phyloP scores from a whole-genome alignment of 192 early-diverging fungal genomes.

The Gryganskiella cystojenkinii region DNA sequence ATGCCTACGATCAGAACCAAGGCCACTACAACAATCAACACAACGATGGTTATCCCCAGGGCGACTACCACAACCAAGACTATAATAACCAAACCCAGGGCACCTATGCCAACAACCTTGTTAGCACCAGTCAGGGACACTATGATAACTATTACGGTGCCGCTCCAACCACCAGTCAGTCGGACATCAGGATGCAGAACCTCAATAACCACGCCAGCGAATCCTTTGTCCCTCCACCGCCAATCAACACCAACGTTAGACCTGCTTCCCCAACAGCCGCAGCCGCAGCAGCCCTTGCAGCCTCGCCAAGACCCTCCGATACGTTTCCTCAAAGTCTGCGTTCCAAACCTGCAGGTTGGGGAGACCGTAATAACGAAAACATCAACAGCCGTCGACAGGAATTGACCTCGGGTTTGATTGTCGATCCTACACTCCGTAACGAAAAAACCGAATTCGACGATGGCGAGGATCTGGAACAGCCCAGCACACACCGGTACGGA shows the following conservation, averaged over 20 bases:
- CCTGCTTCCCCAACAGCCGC: constrained; percentile 1
- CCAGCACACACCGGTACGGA: background rate
- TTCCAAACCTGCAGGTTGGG: constrained; percentile 32
- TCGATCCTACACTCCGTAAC: constrained; percentile 2
- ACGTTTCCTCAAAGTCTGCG: constrained; percentile 44
- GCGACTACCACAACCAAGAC: background rate
- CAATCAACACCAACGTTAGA: constrained; percentile 7
- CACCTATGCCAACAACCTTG: background rate
- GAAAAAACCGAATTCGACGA: constrained; percentile 45
- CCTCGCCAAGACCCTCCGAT: constrained; percentile 25
- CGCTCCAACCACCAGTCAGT: background rate
- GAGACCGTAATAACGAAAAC: background rate
- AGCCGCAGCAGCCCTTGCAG: constrained; percentile 3
- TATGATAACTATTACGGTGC: background rate
- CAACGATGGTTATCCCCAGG: background rate
- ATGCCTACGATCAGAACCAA: constrained; percentile 14
- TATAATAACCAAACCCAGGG: background rate
- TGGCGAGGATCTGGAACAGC: constrained; percentile 32
- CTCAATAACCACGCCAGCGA: background rate
- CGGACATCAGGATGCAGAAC: constrained; percentile 27
- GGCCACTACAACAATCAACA: constrained; percentile 20
- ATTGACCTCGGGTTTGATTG: constrained; percentile 1
- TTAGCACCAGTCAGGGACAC: constrained; percentile 11
- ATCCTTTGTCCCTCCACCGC: constrained; percentile 34
- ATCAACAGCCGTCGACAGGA: constrained; percentile 6